These are phyloP conservation scores for Leucosporidium scottii DNA, from an alignment of 768 basidiomycete genomes.

Conservation along the genomic window DNA sequence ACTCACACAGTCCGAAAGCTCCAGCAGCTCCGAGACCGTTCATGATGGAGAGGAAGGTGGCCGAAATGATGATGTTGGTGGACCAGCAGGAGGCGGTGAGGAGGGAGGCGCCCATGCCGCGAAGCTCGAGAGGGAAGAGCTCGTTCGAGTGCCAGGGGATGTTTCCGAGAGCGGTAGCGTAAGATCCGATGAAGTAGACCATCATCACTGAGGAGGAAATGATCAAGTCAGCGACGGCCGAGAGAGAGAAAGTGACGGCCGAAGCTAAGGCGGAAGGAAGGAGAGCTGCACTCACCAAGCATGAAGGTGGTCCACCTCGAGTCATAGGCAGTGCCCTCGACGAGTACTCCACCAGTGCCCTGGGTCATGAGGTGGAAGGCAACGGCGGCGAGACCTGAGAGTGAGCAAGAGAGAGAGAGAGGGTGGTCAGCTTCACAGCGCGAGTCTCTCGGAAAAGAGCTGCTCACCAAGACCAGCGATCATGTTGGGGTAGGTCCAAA, in stretches of 20 bases:
- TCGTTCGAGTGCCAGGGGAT: conserved; percentile 81
- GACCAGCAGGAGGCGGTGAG: conserved; percentile 69
- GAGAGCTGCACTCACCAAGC: not conserved
- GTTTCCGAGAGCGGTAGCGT: conserved; percentile 59
- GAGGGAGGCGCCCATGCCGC: conserved; percentile 66
- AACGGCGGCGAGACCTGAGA: not conserved
- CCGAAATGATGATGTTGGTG: conserved; percentile 63
- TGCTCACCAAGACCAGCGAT: not conserved
- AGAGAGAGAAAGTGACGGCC: too few relatives aligned
- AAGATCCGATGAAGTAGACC: not conserved
- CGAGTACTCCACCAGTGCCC: not conserved
- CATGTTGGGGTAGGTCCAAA: not conserved
- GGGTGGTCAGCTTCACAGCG: too few relatives aligned
- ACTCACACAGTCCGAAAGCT: not conserved
- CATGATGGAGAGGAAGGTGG: conserved; percentile 72
- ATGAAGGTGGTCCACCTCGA: not conserved
- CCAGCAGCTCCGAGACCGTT: conserved; percentile 35
- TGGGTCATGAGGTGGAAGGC: not conserved
- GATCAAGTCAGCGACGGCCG: too few relatives aligned
- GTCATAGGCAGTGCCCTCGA: not conserved
- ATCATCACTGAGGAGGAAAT: not conserved
- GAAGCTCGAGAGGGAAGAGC: conserved; percentile 66
- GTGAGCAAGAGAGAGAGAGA: too few relatives aligned
- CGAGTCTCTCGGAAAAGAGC: too few relatives aligned
- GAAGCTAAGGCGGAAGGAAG: not conserved